Evolutionary conservation across 2,329 filamentous ascomycete species (phyloP).

Genomic region (Monilinia aucupariae): DNA sequence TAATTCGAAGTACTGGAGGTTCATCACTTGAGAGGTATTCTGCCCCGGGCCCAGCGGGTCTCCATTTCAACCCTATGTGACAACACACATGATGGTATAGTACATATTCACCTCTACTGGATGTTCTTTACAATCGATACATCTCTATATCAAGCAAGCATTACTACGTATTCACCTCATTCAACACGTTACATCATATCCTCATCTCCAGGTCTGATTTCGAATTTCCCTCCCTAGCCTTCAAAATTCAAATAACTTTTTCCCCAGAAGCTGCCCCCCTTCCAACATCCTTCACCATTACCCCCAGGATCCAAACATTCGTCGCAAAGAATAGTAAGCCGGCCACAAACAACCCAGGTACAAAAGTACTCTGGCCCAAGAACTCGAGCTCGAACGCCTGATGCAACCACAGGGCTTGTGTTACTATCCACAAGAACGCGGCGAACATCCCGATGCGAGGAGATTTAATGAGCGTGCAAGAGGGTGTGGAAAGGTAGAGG

Average conservation of each 20-base stretch:
- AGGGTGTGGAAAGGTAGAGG: constrained; percentile 78
- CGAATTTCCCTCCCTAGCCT: neutral
- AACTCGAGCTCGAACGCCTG: constrained; percentile 74
- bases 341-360: constrained; percentile 74
- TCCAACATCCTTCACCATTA: constrained; percentile 64
- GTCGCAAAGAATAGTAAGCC: constrained; percentile 75
- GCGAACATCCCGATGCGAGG: constrained; percentile 59
- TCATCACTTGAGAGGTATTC: neutral
- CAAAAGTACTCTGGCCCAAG: constrained; percentile 74
- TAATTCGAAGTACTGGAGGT: neutral
- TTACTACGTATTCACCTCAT: neutral
- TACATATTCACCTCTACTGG: too few species aligned
- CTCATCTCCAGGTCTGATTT: neutral
- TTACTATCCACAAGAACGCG: constrained; percentile 65
- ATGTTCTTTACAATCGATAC: neutral
- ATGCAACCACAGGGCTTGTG: constrained; percentile 71
- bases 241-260: neutral
- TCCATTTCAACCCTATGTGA: neutral
- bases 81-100: too few species aligned
- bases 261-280: neutral
- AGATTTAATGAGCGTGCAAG: constrained; percentile 64
- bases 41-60: too few species aligned
- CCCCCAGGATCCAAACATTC: constrained; percentile 81
- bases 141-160: neutral
- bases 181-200: neutral